Evolutionary conservation across 192 early-diverging fungal genomes (phyloP).

Genomic region (Mortierella claussenii): DNA sequence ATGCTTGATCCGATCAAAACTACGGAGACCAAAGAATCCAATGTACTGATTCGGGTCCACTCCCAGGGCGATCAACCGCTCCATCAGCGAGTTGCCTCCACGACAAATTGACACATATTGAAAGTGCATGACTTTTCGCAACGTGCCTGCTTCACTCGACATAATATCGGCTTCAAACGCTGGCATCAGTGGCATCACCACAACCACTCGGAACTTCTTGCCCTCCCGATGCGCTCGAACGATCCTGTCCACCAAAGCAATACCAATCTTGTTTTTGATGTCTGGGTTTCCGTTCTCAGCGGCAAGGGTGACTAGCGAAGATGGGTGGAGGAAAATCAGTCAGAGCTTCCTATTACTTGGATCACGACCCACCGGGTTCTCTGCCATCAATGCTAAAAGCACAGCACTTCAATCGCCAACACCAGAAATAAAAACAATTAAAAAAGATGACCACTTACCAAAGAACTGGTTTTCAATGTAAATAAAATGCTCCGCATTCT

Average conservation of each 20-base stretch:
- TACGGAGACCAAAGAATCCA: slow-evolving; percentile 81
- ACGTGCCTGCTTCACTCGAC: slow-evolving; percentile 77
- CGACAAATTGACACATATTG: slow-evolving; percentile 86
- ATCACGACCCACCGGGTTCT: background rate
- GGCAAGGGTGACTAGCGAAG: slow-evolving; percentile 59
- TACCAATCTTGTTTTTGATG: slow-evolving; percentile 85
- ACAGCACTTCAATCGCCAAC: background rate
- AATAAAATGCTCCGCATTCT: slow-evolving; percentile 84
- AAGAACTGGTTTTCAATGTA: slow-evolving; percentile 98
- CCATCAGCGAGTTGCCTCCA: slow-evolving; percentile 78
- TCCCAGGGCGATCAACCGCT: slow-evolving; percentile 63
- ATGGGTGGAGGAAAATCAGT: background rate
- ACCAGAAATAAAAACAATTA: too few species aligned
- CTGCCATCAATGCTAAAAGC: background rate
- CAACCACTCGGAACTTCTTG: slow-evolving; percentile 82
- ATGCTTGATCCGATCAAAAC: slow-evolving; percentile 77
- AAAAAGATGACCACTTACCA: slow-evolving; percentile 61
- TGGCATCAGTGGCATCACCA: slow-evolving; percentile 89
- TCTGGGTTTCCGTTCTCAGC: slow-evolving; percentile 55
- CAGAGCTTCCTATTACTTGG: too few species aligned
- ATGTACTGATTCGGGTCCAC: slow-evolving; percentile 75
- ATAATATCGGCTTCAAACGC: slow-evolving; percentile 88
- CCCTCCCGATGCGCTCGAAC: slow-evolving; percentile 71
- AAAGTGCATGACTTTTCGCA: slow-evolving; percentile 80
- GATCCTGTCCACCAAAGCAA: slow-evolving; percentile 83